A percentile compares a stretch with the other conserved stretches of the same genome.
phyloP scores from a whole-genome alignment of 1,284 basidiomycete genomes.

The Ustilago esculenta region DNA sequence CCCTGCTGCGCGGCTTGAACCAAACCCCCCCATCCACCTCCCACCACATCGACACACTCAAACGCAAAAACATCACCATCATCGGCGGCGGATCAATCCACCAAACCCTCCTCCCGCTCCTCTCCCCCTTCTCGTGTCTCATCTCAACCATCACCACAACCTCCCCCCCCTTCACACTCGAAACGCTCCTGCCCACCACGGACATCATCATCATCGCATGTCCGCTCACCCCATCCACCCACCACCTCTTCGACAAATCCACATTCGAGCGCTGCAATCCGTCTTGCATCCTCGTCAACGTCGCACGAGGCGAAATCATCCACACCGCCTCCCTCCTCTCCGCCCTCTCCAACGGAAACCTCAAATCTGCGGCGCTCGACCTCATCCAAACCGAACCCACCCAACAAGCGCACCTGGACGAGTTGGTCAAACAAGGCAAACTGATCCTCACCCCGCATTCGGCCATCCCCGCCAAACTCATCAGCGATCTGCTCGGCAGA shows the following conservation, averaged over 20 bases:
- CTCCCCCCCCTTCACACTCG: constrained; percentile 7
- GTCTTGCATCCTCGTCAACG: constrained; percentile 40
- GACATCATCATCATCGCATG: constrained; percentile 43
- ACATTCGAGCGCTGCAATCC: constrained; percentile 1
- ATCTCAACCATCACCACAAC: constrained; percentile 3
- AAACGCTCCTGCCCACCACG: neutral
- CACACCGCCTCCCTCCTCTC: constrained; percentile 80
- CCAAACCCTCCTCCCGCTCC: neutral
- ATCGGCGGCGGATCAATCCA: constrained; percentile 49
- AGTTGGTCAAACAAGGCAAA: constrained; percentile 3
- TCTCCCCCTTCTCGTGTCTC: constrained; percentile 31
- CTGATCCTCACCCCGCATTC: constrained; percentile 35
- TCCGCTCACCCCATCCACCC: constrained; percentile 36
- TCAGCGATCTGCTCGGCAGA: constrained; percentile 4
- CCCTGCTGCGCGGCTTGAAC: constrained; percentile 12
- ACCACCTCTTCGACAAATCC: constrained; percentile 7
- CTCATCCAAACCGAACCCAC: constrained; percentile 88
- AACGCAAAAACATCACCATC: constrained; percentile 21
- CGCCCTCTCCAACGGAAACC: constrained; percentile 78
- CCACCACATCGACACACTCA: constrained; percentile 6
- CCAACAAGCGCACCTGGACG: neutral
- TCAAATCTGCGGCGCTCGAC: constrained; percentile 89
- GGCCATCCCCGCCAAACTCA: constrained; percentile 13
- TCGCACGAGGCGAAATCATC: constrained; percentile 73
- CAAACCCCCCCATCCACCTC: neutral